Base-by-base conservation (phyloP, 108 stramenopile genomes). In the Phaeodactylum tricornutum region DNA sequence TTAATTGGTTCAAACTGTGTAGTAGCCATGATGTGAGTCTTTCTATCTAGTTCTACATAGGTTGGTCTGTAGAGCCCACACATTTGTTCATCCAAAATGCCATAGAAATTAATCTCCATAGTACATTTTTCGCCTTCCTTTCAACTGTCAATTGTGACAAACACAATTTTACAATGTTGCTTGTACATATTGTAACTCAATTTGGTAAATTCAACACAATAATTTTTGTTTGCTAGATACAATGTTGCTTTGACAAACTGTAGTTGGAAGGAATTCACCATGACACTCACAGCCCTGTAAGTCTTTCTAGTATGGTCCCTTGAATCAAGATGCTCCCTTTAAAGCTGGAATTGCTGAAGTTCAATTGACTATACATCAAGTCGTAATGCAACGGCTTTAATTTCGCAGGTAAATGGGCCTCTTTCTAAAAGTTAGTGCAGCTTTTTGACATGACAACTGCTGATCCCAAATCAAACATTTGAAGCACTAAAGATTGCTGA, bases 1-100 rank as follows among this genome's bases (percentile, higher is more conserved):
- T 69, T 61, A 2, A 55, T 61, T 4, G 67, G 29, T 54, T 67
- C 57, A 36, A 65, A 65, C 36, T 64, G 63, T 8, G 65, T 67
- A 6, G 50, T 48, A 20, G 67, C 67, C 59, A 68, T 67, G 45
- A 22, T 55, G 11, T 41, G 30, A 6, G n/a, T 3, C 35, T 36
- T 24, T 19, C 59, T 55, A 15, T 66, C 39, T 14, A 54, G 39
- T 32, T 12, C 36, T 1, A 24, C 40, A 28, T 67, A 67, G 4
- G 52, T 27, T 22, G 53, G 48, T n/a, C 59, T 15, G 37, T 67
- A 67, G 25, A 67, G 39, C 16, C 66, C 66, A 22, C 17, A 17
- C 66, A 67, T 67, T 24, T 59, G 35, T 21, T 60, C 66, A 60
- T 67, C 61, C 14, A 67, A 44, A 12, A 36, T 41, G 11, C 66